These are phyloP conservation scores for Linnemannia zychae DNA, from an alignment of 192 early-diverging fungal genomes.

Conservation along the genomic window DNA sequence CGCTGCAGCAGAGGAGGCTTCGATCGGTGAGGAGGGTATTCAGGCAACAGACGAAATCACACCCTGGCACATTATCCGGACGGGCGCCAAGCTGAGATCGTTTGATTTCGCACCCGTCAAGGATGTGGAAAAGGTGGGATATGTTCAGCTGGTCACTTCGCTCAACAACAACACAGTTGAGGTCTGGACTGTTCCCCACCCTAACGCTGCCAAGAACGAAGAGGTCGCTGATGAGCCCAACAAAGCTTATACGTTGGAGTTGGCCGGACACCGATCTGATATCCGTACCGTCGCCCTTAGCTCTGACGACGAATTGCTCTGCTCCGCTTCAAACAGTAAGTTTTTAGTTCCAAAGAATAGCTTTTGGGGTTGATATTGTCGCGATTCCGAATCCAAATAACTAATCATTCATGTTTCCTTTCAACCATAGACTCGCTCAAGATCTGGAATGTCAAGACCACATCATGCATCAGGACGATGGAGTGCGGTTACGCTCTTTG, in stretches of 20 bases:
- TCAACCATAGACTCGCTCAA: slow-evolving; percentile 75
- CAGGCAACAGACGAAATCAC: slow-evolving; percentile 85
- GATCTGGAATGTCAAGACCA: slow-evolving; percentile 90
- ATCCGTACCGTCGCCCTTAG: slow-evolving; percentile 91
- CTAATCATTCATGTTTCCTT: not conserved
- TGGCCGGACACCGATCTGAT: slow-evolving; percentile 92
- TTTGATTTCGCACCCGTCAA: slow-evolving; percentile 77
- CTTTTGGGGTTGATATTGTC: not conserved
- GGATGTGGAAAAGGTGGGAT: slow-evolving; percentile 63
- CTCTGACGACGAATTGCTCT: slow-evolving; percentile 88
- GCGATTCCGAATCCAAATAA: not conserved
- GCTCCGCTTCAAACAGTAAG: slow-evolving; percentile 86
- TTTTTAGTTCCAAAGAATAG: not conserved
- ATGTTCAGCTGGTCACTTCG: slow-evolving; percentile 73
- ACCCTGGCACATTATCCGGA: slow-evolving; percentile 77
- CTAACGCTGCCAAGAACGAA: slow-evolving; percentile 70
- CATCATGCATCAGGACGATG: slow-evolving; percentile 89
- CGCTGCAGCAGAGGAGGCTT: slow-evolving; percentile 58
- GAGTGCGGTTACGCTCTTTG: slow-evolving; percentile 95
- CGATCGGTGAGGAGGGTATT: slow-evolving; percentile 61
- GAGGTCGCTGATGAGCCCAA: slow-evolving; percentile 76
- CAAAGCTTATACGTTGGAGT: slow-evolving; percentile 79
- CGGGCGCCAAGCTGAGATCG: slow-evolving; percentile 84
- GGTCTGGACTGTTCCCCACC: slow-evolving; percentile 77
- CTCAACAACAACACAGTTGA: slow-evolving; percentile 90